Evolutionary conservation across 768 basidiomycete species (phyloP).

Genomic region (Leccinum rimulosum): DNA sequence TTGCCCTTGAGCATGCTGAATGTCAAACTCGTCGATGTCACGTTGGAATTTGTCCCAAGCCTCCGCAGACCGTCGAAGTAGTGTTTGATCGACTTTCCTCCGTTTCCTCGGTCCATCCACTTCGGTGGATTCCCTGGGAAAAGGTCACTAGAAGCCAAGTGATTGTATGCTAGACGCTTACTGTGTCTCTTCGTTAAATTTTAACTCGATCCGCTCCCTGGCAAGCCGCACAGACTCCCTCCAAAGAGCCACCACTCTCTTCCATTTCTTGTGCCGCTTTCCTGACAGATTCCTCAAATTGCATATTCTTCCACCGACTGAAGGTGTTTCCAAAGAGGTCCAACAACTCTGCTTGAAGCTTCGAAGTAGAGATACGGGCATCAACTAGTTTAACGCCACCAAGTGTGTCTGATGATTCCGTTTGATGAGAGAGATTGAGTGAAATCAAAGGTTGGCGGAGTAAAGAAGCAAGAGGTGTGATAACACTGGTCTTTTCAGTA

Average conservation of each 20-base stretch:
- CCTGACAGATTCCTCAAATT: conserved; percentile 76
- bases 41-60: conserved; percentile 68
- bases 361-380: conserved; percentile 70
- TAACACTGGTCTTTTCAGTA: conserved; percentile 97
- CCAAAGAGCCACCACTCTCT: conserved; percentile 80
- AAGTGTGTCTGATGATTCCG: conserved; percentile 89
- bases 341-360: conserved; percentile 70
- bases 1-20: conserved; percentile 83
- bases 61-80: conserved; percentile 42
- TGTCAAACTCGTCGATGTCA: conserved; percentile 77
- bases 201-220: conserved; percentile 54
- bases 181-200: conserved; percentile 27
- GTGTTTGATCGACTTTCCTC: conserved; percentile 54
- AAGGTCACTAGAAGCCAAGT: background rate
- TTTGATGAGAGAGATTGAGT: conserved; percentile 93
- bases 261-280: conserved; percentile 89
- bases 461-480: conserved; percentile 83
- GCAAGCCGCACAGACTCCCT: conserved; percentile 71
- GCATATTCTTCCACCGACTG: conserved; percentile 84
- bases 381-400: conserved; percentile 96
- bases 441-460: conserved; percentile 59
- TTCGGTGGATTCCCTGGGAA: conserved; percentile 28
- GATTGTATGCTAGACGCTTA: conserved; percentile 8
- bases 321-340: conserved; percentile 84
- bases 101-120: conserved; percentile 62